A percentile compares a stretch with the other conserved stretches of the same genome.
These are phyloP conservation scores for Colletotrichum scovillei DNA, from an alignment of 2,329 filamentous ascomycete genomes.

Conservation along the genomic window DNA sequence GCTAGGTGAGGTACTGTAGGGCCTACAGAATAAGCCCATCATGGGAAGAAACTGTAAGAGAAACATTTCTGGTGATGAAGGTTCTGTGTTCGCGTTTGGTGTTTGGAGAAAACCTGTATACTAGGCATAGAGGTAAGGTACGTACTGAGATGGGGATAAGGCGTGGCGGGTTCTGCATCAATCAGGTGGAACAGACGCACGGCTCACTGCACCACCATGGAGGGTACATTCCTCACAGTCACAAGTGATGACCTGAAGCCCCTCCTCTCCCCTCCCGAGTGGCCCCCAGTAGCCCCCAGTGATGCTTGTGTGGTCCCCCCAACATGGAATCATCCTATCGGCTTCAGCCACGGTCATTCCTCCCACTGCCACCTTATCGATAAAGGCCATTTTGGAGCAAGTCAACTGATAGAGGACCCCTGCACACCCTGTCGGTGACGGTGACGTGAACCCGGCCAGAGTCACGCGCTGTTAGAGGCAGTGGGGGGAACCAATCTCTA, in stretches of 20 bases:
- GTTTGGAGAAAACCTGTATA: neutral
- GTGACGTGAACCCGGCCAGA: constrained; percentile 34
- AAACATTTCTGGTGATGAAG: neutral
- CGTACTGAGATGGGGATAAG: neutral
- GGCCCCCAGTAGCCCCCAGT: too few relatives aligned
- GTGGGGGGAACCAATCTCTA: constrained; percentile 27
- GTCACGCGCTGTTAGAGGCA: constrained; percentile 33
- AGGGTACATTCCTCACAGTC: constrained; percentile 9
- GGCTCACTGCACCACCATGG: constrained; percentile 4
- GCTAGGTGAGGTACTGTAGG: neutral
- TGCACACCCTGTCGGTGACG: constrained; percentile 33
- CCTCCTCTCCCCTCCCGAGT: neutral
- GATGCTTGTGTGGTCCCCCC: neutral
- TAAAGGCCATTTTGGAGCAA: constrained; percentile 15
- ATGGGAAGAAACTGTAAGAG: neutral
- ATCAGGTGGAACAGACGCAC: constrained; percentile 27
- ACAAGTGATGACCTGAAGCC: neutral
- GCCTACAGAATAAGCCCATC: neutral
- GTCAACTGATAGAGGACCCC: constrained; percentile 30
- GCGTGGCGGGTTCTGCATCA: constrained; percentile 26
- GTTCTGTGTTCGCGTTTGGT: neutral
- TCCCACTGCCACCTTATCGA: constrained; percentile 17
- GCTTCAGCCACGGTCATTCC: constrained; percentile 10
- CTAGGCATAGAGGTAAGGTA: neutral
- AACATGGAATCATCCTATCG: constrained; percentile 2